phyloP scores from a whole-genome alignment of 176 grass and related monocot genomes.

The Lolium perenne region DNA sequence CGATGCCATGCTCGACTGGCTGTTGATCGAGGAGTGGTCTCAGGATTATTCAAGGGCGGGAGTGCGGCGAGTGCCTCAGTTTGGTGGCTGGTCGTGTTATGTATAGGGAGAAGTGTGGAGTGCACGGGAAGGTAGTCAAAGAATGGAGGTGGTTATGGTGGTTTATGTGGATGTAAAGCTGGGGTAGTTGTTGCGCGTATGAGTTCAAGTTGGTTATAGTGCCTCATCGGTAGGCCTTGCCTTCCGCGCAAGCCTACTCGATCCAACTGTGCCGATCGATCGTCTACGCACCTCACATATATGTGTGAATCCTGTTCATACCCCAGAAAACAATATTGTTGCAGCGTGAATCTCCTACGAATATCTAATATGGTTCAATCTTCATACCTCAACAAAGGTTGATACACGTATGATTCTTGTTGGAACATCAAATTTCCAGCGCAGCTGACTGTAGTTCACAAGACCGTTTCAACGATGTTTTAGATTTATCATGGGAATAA shows the following conservation, averaged over 20 bases:
- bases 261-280: not conserved
- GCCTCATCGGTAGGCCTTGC: not conserved
- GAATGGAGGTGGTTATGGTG: conserved; percentile 79
- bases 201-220: conserved; percentile 36
- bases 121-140: conserved; percentile 71
- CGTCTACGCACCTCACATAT: not conserved
- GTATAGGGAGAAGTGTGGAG: conserved; percentile 61
- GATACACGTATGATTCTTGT: no score
- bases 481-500: no score
- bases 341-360: no score
- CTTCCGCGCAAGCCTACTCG: not conserved
- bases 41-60: not conserved
- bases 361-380: no score
- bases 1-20: conserved; percentile 25
- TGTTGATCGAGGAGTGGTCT: not conserved
- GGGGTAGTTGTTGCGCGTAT: conserved; percentile 32
- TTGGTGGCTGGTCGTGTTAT: conserved; percentile 46
- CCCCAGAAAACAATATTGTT: no score
- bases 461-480: no score
- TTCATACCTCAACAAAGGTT: no score
- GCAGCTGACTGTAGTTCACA: no score
- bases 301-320: no score
- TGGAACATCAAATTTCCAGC: no score
- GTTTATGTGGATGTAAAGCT: conserved; percentile 51
- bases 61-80: conserved; percentile 36